Evolutionary conservation across 2,329 filamentous ascomycete species (phyloP).

Genomic region (Fusarium sp.): DNA sequence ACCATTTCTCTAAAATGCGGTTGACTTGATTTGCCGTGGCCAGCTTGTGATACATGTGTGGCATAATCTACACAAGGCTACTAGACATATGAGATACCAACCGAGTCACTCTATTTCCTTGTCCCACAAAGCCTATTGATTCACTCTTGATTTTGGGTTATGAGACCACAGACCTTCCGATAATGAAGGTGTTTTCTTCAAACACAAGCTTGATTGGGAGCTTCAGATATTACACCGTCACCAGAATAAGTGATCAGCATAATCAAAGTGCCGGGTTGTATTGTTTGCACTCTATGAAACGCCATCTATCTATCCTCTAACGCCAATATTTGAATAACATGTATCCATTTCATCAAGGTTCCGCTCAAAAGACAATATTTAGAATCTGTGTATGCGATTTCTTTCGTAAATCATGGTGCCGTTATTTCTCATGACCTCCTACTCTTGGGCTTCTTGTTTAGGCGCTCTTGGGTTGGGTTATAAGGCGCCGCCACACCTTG

Average conservation of each 20-base stretch:
- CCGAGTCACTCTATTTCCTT: background rate
- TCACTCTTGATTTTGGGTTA: background rate
- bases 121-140: background rate
- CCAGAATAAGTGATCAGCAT: background rate
- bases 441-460: slow-evolving; percentile 51
- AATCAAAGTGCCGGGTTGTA: slow-evolving; percentile 3
- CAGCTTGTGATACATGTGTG: background rate
- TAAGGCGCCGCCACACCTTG: slow-evolving; percentile 67
- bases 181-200: background rate
- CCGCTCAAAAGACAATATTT: slow-evolving; percentile 20
- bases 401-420: slow-evolving; percentile 14
- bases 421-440: slow-evolving; percentile 42
- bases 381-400: slow-evolving; percentile 6
- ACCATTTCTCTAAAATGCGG: background rate
- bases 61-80: background rate
- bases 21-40: background rate
- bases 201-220: background rate
- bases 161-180: background rate
- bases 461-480: slow-evolving; percentile 60
- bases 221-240: background rate
- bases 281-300: slow-evolving; percentile 16
- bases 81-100: background rate
- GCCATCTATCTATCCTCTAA: slow-evolving; percentile 22
- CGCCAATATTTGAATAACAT: slow-evolving; percentile 15
- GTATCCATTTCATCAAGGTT: background rate